Conservation (phyloP, 805 yeast genomes). For the Teunomyces lycoperdinae region DNA sequence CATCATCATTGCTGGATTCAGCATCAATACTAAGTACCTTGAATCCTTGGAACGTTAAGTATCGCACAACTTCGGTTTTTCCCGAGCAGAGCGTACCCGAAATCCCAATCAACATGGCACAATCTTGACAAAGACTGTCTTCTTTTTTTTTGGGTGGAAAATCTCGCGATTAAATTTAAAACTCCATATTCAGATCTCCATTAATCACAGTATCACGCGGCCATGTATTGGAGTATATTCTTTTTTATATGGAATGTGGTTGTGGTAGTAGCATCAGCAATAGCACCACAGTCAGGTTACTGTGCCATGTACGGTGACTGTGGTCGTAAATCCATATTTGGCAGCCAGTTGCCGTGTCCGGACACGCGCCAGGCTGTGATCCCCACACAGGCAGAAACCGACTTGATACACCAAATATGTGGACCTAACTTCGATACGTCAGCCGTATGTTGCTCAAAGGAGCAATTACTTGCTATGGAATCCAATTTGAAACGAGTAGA, state of each 20-base stretch:
- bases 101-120: constrained; percentile 65
- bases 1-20: constrained; percentile 5
- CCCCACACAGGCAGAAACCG: constrained; percentile 45
- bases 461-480: constrained; percentile 57
- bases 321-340: constrained; percentile 79
- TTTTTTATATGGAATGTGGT: neutral
- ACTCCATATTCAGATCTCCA: no score
- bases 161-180: no score
- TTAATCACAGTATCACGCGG: neutral
- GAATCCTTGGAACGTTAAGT: constrained; percentile 56
- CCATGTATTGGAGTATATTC: neutral
- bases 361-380: constrained; percentile 46
- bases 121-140: neutral
- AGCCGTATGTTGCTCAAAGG: constrained; percentile 66
- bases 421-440: constrained; percentile 60
- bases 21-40: constrained; percentile 17
- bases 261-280: neutral
- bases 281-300: constrained; percentile 28
- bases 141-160: neutral
- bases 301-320: constrained; percentile 64
- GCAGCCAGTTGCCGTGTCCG: constrained; percentile 77
- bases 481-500: constrained; percentile 37
- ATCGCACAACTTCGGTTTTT: constrained; percentile 58
- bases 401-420: constrained; percentile 57
- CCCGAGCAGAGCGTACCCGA: constrained; percentile 73